Evolutionary conservation across 768 basidiomycete genomes (phyloP), one percentile per base, ranked within the genome.

Genomic region (Glaciozyma martinii): DNA sequence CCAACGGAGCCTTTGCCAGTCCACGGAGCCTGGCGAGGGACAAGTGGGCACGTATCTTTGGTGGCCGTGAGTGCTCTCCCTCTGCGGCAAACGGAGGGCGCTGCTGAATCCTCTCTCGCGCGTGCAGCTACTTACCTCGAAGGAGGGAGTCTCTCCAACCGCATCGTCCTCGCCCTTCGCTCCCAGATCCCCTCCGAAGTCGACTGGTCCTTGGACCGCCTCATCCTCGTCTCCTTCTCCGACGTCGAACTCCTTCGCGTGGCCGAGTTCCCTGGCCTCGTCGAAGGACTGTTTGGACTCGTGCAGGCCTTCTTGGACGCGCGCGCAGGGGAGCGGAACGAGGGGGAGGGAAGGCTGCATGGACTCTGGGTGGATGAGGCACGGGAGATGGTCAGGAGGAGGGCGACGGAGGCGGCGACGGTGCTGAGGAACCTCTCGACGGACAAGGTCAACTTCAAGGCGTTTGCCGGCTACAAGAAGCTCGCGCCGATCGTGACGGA

Each of bases 151-250:
- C 80, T 87, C 1, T 86, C 79, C 74, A 97, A 97, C 75, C 83
- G 93, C 49, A 90, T 97, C 84, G 80, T 90, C n/a, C 83, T 99
- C 21, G 86, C 92, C 3, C 78, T 98, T 49, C 83, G 85, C 30
- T 97, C 90, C 19, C 87, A 85, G 7, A 86, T 98, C 55, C 81
- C 85, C 60, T 77, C 82, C 12, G 94, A 98, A 73, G 81, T 92
- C 62, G 84, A 84, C 62, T 97, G 90, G 88, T 89, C 92, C 25
- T 82, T 99, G 46, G 87, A 90, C 71, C 85, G 88, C 56, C 82
- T 98, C 15, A 85, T 87, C 66, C 83, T 88, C 25, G 80, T 89
- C n/a, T 86, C 85, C 71, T 81, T 82, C 70, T 87, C 88, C 37
- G 73, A 75, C 43, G 68, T 71, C 71, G 90, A 92, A 58, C 79